Evolutionary conservation across 441 rosid species (phyloP), one percentile per base, ranked within the genome.

Genomic region (Gossypium davidsonii): DNA sequence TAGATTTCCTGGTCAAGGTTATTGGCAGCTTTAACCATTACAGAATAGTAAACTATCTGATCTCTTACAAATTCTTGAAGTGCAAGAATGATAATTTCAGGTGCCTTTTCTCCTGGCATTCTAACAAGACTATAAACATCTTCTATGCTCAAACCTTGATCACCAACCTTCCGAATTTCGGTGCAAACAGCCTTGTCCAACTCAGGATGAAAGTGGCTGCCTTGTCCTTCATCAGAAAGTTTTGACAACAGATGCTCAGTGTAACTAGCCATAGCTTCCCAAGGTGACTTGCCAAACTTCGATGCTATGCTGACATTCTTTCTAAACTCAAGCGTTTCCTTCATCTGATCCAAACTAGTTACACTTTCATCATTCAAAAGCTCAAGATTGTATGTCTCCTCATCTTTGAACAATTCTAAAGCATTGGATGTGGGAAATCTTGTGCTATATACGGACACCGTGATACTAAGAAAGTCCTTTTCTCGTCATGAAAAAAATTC

Each of bases 391-490:
- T 48, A 25, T 79, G 84, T 77, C 69, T 73, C 84, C 77, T 71
- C 81, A 72, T 82, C 81, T 73, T 80, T 88, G 77, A 87, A 85
- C 78, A 85, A 74, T 52, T 87, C 91, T 53, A 91, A 60, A 67
- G 87, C 77, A 49, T 80, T 76, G 67, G 85, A 79, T 48, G 82
- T 77, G 61, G 60, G 79, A 74, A 90, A 56, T 52, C 72, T 79
- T 74, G 84, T 84, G 72, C 90, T 87, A 31, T 74, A 82, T 70
- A 88, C 73, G 78, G 83, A 85, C 31, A 91, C 86, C 74, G 62
- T 73, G 75, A 96, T 85, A 63, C 98, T 96, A 70, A 97, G 99
- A 83, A 91, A 93, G 17, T 97, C 98, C 81, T 96, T 96, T 81
- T 87, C 97, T 72, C 90, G 84, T 23, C 97, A 93, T 67, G 90